Evolutionary conservation across 192 early-diverging fungal genomes (phyloP).

Genomic region (Coemansia sp.): DNA sequence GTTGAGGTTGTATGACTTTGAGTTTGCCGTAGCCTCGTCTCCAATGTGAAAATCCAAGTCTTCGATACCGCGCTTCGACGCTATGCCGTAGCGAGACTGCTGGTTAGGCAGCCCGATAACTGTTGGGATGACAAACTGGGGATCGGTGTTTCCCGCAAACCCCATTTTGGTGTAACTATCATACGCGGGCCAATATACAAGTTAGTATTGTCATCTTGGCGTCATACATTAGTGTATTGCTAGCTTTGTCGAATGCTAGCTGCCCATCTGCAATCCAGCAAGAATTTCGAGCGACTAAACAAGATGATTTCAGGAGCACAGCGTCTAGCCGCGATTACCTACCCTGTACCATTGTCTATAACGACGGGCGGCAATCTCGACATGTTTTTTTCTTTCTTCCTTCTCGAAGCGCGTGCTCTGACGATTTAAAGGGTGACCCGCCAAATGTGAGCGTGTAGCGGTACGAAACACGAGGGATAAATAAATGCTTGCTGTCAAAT

Average conservation of each 20-base stretch:
- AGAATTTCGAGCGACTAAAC: not conserved
- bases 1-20: conserved; percentile 85
- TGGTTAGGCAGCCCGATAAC: conserved; percentile 70
- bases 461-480: not conserved
- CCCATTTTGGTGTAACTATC: conserved; percentile 93
- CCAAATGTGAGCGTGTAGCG: not conserved
- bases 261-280: not conserved
- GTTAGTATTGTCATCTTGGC: conserved; percentile 2
- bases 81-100: conserved; percentile 69
- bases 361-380: conserved; percentile 75
- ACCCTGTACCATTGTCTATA: conserved; percentile 99
- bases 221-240: too few relatives aligned
- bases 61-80: conserved; percentile 95
- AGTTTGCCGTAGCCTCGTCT: conserved; percentile 89
- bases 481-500: not conserved
- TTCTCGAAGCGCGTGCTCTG: not conserved
- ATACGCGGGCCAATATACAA: conserved; percentile 29
- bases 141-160: conserved; percentile 94
- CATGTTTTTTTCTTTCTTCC: conserved; percentile 24
- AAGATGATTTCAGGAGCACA: not conserved
- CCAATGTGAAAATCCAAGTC: conserved; percentile 98
- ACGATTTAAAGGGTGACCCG: not conserved
- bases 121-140: conserved; percentile 98
- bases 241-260: too few relatives aligned
- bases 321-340: conserved; percentile 15